Conservation (phyloP, 2,329 filamentous ascomycete genomes). For the Colletotrichum zoysiae region DNA sequence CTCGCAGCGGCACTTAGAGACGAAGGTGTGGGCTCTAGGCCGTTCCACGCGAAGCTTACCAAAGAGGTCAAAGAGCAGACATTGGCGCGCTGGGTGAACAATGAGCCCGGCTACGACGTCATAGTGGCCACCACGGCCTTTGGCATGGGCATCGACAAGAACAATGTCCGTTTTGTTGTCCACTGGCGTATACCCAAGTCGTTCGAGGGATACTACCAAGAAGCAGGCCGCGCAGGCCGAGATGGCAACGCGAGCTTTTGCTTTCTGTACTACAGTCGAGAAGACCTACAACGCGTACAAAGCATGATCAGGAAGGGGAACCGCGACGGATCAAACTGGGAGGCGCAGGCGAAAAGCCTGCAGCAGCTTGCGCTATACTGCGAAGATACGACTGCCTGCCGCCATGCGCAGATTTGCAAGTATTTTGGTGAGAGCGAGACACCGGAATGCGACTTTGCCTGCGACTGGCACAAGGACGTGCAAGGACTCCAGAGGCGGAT, state of each 20-base stretch:
- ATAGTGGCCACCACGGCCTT: constrained; percentile 97
- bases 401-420: constrained; percentile 79
- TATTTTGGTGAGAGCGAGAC: constrained; percentile 79
- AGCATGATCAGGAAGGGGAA: constrained; percentile 65
- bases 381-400: constrained; percentile 79
- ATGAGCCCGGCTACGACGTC: constrained; percentile 83
- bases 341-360: constrained; percentile 72
- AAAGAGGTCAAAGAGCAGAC: constrained; percentile 79
- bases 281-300: constrained; percentile 83
- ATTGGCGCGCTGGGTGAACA: constrained; percentile 77
- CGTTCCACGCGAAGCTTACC: constrained; percentile 78
- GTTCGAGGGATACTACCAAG: constrained; percentile 96
- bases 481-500: constrained; percentile 69
- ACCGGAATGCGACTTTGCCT: constrained; percentile 78
- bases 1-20: constrained; percentile 74
- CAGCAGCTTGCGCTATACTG: constrained; percentile 82
- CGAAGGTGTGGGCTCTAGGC: constrained; percentile 79
- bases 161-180: constrained; percentile 92
- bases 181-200: constrained; percentile 96
- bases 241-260: constrained; percentile 90
- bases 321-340: constrained; percentile 56
- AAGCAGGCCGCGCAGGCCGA: constrained; percentile 90
- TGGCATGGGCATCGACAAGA: constrained; percentile 98
- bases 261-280: constrained; percentile 90
- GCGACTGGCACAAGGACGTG: constrained; percentile 81